phyloP scores from a whole-genome alignment of 495 filamentous ascomycete species.

The Neohortaea acidophila region DNA sequence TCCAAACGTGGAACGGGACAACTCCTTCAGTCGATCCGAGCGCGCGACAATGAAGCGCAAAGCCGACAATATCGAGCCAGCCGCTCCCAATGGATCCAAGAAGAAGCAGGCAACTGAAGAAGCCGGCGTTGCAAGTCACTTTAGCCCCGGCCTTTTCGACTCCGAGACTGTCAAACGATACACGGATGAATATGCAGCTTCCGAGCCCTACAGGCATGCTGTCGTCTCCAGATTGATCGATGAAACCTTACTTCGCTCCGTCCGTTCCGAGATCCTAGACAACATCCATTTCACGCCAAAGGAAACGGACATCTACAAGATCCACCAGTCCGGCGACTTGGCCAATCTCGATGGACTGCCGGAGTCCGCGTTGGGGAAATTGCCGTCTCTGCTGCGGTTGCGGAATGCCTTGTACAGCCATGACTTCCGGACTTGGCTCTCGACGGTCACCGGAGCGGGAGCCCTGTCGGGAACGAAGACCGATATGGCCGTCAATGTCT shows the following conservation, averaged over 20 bases:
- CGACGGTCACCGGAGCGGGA: constrained; percentile 67
- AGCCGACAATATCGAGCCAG: constrained; percentile 27
- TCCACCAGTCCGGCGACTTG: constrained; percentile 94
- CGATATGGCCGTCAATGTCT: constrained; percentile 98
- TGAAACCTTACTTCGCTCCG: constrained; percentile 62
- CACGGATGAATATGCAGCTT: constrained; percentile 51
- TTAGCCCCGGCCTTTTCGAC: constrained; percentile 66
- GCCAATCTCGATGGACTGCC: constrained; percentile 92
- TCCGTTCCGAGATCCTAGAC: constrained; percentile 74
- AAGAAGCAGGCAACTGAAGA: constrained; percentile 40
- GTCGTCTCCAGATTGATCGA: constrained; percentile 72
- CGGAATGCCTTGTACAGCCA: constrained; percentile 87
- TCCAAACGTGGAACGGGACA: background rate
- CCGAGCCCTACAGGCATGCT: constrained; percentile 75
- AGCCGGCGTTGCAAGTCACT: constrained; percentile 34
- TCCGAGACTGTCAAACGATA: constrained; percentile 49
- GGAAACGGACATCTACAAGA: constrained; percentile 99
- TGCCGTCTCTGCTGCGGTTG: constrained; percentile 73
- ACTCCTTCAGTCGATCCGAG: background rate
- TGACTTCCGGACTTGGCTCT: constrained; percentile 75
- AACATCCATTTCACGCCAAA: constrained; percentile 93
- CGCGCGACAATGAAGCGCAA: constrained; percentile 39
- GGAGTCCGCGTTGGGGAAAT: constrained; percentile 57
- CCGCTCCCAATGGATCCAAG: constrained; percentile 29
- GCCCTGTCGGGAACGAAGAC: constrained; percentile 85